Percentiles rank a stretch among this genome's conserved stretches.
These are phyloP conservation scores for Zancudomyces culisetae DNA, from an alignment of 371 early-diverging fungal species.

Conservation along the genomic window DNA sequence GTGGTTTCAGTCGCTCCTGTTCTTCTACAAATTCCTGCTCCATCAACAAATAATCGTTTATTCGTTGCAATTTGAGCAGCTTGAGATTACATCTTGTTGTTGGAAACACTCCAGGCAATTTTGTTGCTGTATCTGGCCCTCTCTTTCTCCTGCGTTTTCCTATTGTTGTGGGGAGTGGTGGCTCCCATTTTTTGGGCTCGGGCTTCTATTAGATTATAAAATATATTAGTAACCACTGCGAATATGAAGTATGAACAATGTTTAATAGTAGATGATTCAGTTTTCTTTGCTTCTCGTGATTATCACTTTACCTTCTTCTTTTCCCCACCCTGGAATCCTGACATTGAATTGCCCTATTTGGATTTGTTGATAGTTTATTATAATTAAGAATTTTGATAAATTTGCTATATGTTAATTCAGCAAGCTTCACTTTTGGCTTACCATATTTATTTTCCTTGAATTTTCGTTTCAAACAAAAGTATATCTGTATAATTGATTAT, in stretches of 20 bases:
- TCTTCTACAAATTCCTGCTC: slow-evolving; percentile 97
- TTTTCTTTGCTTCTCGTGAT: too few species aligned
- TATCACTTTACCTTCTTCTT: not conserved
- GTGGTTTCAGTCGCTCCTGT: slow-evolving; percentile 89
- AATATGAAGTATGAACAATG: too few species aligned
- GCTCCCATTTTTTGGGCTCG: slow-evolving; percentile 95
- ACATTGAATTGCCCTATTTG: not conserved
- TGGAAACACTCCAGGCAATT: slow-evolving; percentile 88
- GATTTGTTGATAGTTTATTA: too few species aligned
- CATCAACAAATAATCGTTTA: slow-evolving; percentile 92
- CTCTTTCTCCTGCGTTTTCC: slow-evolving; percentile 71
- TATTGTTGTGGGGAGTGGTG: slow-evolving; percentile 91
- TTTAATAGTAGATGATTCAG: too few species aligned
- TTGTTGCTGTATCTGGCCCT: slow-evolving; percentile 82
- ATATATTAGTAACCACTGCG: too few species aligned
- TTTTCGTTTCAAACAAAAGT: too few species aligned
- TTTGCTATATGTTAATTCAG: too few species aligned
- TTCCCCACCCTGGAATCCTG: not conserved
- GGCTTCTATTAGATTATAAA: slow-evolving; percentile 14
- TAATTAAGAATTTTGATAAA: too few species aligned
- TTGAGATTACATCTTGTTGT: slow-evolving; percentile 93
- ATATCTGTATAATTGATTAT: too few species aligned
- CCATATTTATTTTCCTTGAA: too few species aligned
- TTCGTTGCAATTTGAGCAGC: slow-evolving; percentile 87
- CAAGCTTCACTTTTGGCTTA: too few species aligned